Conservation (phyloP, 139 green algal species). For the Pleodorina starrii region DNA sequence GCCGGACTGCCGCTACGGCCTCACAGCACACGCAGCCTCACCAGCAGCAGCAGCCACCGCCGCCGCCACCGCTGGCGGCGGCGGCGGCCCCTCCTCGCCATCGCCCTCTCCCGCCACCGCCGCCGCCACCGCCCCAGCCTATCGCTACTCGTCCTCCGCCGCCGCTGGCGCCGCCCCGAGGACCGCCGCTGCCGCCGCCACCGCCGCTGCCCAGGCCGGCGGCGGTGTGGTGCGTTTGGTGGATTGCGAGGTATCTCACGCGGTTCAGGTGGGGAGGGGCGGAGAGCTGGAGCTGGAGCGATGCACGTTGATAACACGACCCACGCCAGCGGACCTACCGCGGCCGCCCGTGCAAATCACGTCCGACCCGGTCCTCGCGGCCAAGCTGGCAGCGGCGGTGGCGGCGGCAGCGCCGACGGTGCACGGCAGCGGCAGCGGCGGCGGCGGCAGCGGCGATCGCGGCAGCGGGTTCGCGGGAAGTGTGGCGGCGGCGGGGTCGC, state of each 20-base stretch:
- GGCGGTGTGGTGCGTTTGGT: not conserved
- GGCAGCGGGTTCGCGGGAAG: not conserved
- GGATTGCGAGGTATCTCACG: constrained; percentile 21
- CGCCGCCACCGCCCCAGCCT: not conserved
- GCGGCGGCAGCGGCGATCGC: not conserved
- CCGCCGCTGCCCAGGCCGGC: not conserved
- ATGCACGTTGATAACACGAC: not conserved
- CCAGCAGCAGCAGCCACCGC: not conserved
- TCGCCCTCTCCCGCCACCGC: not conserved
- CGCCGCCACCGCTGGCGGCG: not conserved
- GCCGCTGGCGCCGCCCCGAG: not conserved
- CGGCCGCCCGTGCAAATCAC: not conserved
- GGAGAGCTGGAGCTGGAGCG: constrained; percentile 37
- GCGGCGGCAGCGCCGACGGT: not conserved
- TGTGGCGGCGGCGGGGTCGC: not conserved
- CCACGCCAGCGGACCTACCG: not conserved
- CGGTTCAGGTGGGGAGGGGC: not conserved
- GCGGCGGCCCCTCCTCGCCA: not conserved
- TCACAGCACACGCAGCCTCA: constrained; percentile 7
- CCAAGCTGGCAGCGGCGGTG: not conserved
- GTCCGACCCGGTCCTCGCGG: not conserved
- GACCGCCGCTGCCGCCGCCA: not conserved
- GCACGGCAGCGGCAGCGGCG: not conserved
- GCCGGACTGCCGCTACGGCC: constrained; percentile 27
- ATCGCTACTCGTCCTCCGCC: not conserved